Percentiles rank a stretch among this genome's conserved stretches.
Evolutionary conservation across 2,329 filamentous ascomycete species (phyloP).

Genomic region (Penicillium sp.): DNA sequence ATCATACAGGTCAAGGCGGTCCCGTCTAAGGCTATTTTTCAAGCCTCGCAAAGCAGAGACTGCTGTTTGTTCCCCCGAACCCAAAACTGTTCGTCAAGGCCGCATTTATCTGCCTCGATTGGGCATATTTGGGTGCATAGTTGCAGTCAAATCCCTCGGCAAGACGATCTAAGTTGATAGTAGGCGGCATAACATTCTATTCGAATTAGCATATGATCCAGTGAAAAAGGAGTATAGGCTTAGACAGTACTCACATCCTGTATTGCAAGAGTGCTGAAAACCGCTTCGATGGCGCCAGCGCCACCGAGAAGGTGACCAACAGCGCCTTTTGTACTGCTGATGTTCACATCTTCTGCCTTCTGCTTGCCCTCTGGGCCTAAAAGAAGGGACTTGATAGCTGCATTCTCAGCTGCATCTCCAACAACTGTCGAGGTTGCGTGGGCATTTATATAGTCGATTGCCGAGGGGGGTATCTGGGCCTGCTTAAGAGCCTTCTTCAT

Average conservation of each 20-base stretch:
- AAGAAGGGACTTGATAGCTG: slow-evolving; percentile 76
- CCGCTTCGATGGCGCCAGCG: slow-evolving; percentile 83
- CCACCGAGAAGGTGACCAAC: slow-evolving; percentile 89
- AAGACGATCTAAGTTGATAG: slow-evolving; percentile 72
- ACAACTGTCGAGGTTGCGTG: slow-evolving; percentile 87
- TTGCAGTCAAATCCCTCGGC: slow-evolving; percentile 74
- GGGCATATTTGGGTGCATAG: slow-evolving; percentile 72
- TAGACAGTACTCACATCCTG: slow-evolving; percentile 64
- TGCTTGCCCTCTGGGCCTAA: slow-evolving; percentile 67
- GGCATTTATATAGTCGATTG: slow-evolving; percentile 90
- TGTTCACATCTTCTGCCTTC: slow-evolving; percentile 65
- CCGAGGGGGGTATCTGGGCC: slow-evolving; percentile 65
- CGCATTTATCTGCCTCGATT: slow-evolving; percentile 68
- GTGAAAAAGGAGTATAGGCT: neutral
- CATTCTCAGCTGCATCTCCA: slow-evolving; percentile 84
- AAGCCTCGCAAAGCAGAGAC: slow-evolving; percentile 65
- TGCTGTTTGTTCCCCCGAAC: slow-evolving; percentile 95
- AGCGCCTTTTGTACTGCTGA: slow-evolving; percentile 93
- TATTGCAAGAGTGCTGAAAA: slow-evolving; percentile 80
- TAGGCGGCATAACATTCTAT: slow-evolving; percentile 78
- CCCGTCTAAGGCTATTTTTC: slow-evolving; percentile 2
- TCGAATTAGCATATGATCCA: neutral
- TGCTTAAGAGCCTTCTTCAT: slow-evolving; percentile 82
- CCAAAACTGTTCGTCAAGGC: slow-evolving; percentile 95
- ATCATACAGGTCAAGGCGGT: slow-evolving; percentile 4